Evolutionary conservation across 257 asterid genomes (phyloP), one percentile per base, ranked within the genome.

Genomic region (Lavandula angustifolia): DNA sequence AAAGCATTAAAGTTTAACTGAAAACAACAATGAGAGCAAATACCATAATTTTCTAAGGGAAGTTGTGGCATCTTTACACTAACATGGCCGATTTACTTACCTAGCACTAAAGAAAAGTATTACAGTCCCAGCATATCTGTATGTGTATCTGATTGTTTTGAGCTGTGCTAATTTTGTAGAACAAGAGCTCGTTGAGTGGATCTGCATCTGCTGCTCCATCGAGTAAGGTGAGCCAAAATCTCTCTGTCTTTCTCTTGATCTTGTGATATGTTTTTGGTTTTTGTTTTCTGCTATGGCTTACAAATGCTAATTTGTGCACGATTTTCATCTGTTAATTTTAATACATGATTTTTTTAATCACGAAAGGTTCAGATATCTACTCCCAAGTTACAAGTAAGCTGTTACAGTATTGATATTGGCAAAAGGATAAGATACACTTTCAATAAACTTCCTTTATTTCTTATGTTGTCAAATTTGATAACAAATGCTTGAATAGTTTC

Each of bases 141-240:
- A 22, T 22, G 43, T 37, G 16, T 63, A 8, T 7, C 66, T 73
- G 64, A 69, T 62, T 59, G 52, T 43, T 13, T 74, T 61, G 47
- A 57, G 62, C 51, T 60, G 16, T 72, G 47, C 48, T 37, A 32
- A 14, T n/a, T 61, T 68, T 50, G 71, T 71, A 90, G 97, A 80
- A 42, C 67, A 90, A 85, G 76, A 75, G 75, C 50, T 68, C 92
- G 31, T 40, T 88, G 53, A 79, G 84, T 72, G 89, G 76, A 33
- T 57, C 85, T 60, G 72, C 81, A 66, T 70, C 91, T n/a, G 77
- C 81, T 57, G 73, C 85, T 3, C 81, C 86, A 72, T 60, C 80
- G 35, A 78, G 51, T 69, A 68, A 70, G 59, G 97, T 85, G 74
- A 82, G 96, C 72, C 14, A 9, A 17, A 38, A 7, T 66, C 17